Conservation (phyloP, 192 early-diverging fungal species). For the Anaeromyces robustus region DNA sequence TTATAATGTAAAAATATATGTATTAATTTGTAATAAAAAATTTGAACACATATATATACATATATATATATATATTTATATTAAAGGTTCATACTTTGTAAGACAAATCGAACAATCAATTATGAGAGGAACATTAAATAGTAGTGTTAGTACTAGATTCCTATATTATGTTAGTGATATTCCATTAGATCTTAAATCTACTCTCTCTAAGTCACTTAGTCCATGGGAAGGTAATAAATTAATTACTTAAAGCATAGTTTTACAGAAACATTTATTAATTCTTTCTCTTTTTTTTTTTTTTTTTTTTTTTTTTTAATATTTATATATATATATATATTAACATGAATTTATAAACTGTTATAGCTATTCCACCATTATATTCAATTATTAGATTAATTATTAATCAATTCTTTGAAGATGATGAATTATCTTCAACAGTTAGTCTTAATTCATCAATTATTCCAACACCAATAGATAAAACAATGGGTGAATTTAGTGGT, state of each 20-base stretch:
- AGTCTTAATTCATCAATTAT: neutral
- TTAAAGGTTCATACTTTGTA: neutral
- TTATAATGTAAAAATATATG: too few relatives aligned
- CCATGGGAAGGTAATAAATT: neutral
- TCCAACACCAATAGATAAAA: neutral
- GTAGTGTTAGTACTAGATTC: slow-evolving; percentile 2
- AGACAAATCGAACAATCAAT: neutral
- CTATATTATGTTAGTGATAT: slow-evolving; percentile 4
- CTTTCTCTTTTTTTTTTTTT: too few relatives aligned
- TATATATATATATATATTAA: too few relatives aligned
- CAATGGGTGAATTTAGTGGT: neutral
- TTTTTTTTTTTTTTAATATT: too few relatives aligned
- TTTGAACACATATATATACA: neutral
- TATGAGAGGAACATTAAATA: neutral
- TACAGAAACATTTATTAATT: too few relatives aligned
- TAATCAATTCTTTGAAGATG: neutral
- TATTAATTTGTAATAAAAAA: too few relatives aligned
- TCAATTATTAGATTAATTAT: neutral
- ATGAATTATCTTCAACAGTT: neutral
- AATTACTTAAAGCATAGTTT: too few relatives aligned
- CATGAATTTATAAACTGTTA: too few relatives aligned
- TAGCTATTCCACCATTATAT: neutral
- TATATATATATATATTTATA: neutral
- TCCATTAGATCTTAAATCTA: slow-evolving; percentile 1
- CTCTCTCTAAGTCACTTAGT: slow-evolving; percentile 1